Percentiles rank a stretch among this genome's conserved stretches.
phyloP scores from a whole-genome alignment of 805 yeast species.

The baker's yeast (Saccharomyces cerevisiae) region DNA sequence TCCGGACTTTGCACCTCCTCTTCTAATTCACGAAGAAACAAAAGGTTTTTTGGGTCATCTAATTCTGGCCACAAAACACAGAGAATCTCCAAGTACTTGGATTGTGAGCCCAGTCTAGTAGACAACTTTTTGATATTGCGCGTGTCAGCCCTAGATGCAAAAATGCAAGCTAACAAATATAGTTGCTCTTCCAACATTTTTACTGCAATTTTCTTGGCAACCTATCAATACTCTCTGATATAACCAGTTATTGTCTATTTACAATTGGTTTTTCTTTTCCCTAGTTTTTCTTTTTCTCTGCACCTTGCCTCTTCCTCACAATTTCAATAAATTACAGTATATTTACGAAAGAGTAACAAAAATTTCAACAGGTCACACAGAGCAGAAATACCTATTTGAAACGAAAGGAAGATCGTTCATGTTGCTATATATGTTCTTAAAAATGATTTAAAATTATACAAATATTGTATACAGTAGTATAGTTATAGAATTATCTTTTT shows the following conservation, averaged over 20 bases:
- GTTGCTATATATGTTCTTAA: neutral
- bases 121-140: conserved; percentile 6
- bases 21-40: conserved; percentile 10
- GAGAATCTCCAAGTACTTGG: conserved; percentile 15
- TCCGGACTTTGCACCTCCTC: conserved; percentile 1
- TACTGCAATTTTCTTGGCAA: neutral
- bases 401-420: neutral
- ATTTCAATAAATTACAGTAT: neutral
- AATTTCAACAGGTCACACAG: neutral
- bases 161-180: conserved; percentile 17
- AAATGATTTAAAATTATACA: neutral
- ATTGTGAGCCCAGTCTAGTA: conserved; percentile 5
- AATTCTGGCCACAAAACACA: conserved; percentile 29
- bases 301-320: neutral
- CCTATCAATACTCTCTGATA: neutral
- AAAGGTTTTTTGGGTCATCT: conserved; percentile 18
- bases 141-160: conserved; percentile 20
- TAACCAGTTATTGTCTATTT: neutral
- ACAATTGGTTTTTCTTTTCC: neutral
- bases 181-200: conserved; percentile 17
- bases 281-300: neutral
- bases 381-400: neutral
- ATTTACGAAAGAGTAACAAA: neutral
- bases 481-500: neutral
- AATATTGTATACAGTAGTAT: neutral